phyloP scores from a whole-genome alignment of 2,329 filamentous ascomycete species.

The Botrytis deweyae region DNA sequence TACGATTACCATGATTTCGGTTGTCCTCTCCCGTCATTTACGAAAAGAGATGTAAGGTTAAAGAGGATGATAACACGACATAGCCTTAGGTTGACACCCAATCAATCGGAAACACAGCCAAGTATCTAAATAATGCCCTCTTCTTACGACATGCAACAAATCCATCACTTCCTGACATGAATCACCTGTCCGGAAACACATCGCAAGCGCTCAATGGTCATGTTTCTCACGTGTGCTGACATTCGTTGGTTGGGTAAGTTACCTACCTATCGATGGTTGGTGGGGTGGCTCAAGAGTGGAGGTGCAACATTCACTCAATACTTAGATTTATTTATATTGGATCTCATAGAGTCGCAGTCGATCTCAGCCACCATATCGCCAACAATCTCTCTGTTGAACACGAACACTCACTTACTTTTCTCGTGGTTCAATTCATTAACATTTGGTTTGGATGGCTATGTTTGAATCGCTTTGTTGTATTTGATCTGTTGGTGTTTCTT shows the following conservation, averaged over 20 bases:
- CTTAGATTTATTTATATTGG: neutral
- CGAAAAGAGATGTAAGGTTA: too few relatives aligned
- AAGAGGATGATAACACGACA: neutral
- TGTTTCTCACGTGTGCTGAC: constrained; percentile 6
- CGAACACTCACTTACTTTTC: neutral
- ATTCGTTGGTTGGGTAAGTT: neutral
- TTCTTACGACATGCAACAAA: constrained; percentile 6
- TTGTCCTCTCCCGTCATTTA: neutral
- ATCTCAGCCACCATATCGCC: constrained; percentile 11
- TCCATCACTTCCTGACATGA: neutral
- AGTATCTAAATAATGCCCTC: neutral
- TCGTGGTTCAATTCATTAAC: neutral
- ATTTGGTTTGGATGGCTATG: neutral
- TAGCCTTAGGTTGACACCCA: neutral
- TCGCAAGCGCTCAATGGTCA: neutral
- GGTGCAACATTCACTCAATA: neutral
- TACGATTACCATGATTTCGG: neutral
- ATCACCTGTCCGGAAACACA: neutral
- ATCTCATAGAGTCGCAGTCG: neutral
- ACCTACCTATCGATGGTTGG: neutral
- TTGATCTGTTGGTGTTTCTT: constrained; percentile 4
- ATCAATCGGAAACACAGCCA: neutral
- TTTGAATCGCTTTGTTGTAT: neutral
- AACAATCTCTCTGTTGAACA: neutral
- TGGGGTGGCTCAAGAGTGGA: neutral